Base-by-base conservation (phyloP, 208 protist species). In the Wallacemonas collosoma region DNA sequence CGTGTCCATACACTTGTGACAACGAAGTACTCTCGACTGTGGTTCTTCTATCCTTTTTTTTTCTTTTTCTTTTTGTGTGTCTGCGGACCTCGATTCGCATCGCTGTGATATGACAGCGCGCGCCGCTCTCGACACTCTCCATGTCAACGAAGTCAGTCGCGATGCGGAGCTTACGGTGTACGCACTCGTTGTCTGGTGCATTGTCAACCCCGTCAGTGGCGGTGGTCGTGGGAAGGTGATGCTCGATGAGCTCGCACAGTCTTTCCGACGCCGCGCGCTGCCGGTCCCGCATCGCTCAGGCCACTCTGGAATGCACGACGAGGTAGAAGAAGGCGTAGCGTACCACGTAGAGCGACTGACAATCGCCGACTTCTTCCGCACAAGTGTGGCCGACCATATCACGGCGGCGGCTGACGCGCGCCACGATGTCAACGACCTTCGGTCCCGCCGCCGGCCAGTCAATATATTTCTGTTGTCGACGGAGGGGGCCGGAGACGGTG, bases 191-290 rank as follows among this genome's bases (percentile, higher is more conserved):
- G 68, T 89, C 9, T 93, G 85, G 83, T 43, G 92, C 8, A 80
- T 95, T 48, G 83, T 72, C 43, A 91, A 95, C 64, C 82, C 85
- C 5, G 78, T 61, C 41, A 93, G 89, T 41, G 89, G 85, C 2
- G 58, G 73, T 2, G 86, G 86, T 1, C 73, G 68, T n/a, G 82
- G 79, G 8, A 58, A 70, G 35, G 45, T 11, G 8, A 54, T 68
- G 39, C 36, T 75, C 2, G 14, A 17, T 38, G 55, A 67, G 45
- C 56, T 77, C 14, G 4, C 5, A 7, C 38, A n/a, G 47, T 8
- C 50, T 5, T 60, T 77, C 3, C 15, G 56, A 6, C 41, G 53
- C 7, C 55, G 7, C 6, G 55, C 17, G 26, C n/a, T 26, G 26
- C 26, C 26, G 26, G 26, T 26, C 26, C 26, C 26, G 26, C 26